Conservation (phyloP, 768 basidiomycete species). For the Boletus subcaerulescens region DNA sequence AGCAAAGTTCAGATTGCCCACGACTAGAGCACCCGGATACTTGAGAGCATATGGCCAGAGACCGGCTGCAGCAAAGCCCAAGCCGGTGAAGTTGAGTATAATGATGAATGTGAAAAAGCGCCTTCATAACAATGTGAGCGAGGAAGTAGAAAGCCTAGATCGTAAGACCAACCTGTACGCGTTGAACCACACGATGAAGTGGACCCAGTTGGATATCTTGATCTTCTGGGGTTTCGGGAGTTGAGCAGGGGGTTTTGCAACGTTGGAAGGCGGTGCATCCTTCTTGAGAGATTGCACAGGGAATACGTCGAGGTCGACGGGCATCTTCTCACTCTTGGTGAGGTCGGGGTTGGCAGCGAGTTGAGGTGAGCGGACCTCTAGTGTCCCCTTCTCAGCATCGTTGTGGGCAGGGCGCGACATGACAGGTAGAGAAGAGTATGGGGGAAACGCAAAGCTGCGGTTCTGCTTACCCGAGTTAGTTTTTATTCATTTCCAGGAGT, state of each 20-base stretch:
- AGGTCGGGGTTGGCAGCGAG: slow-evolving; percentile 28
- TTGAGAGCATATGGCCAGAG: slow-evolving; percentile 65
- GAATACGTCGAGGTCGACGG: slow-evolving; percentile 28
- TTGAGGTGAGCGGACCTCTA: slow-evolving; percentile 42
- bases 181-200: slow-evolving; percentile 73
- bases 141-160: not conserved
- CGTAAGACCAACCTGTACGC: slow-evolving; percentile 56
- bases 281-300: slow-evolving; percentile 40
- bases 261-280: slow-evolving; percentile 36
- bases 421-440: not conserved
- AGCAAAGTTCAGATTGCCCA: slow-evolving; percentile 70
- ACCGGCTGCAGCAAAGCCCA: slow-evolving; percentile 58
- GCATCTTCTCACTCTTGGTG: slow-evolving; percentile 40
- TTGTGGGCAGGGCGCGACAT: slow-evolving; percentile 49
- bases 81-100: slow-evolving; percentile 54
- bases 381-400: slow-evolving; percentile 59
- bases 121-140: slow-evolving; percentile 34
- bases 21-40: slow-evolving; percentile 68
- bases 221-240: slow-evolving; percentile 47
- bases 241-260: slow-evolving; percentile 33
- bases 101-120: slow-evolving; percentile 72
- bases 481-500: slow-evolving; percentile 22
- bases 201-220: slow-evolving; percentile 57
- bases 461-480: not conserved
- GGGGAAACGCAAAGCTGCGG: not conserved